phyloP scores from a whole-genome alignment of 2,329 filamentous ascomycete species.

The Blastomyces gilchristii region DNA sequence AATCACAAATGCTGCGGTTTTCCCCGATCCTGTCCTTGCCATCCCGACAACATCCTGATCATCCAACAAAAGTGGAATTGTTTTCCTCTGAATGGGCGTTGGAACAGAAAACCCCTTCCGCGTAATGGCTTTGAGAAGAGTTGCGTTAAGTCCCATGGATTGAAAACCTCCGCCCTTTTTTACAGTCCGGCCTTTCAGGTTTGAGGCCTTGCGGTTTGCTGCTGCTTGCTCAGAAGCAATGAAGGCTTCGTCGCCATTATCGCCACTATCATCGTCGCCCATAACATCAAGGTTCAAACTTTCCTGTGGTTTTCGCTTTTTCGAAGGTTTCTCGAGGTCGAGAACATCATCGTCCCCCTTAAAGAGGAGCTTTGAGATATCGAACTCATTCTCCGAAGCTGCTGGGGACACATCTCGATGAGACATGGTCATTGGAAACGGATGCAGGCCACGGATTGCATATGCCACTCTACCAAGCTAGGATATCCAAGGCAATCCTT shows the following conservation, averaged over 20 bases:
- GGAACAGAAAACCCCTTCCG: constrained; percentile 93
- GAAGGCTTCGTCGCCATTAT: constrained; percentile 65
- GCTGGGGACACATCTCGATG: constrained; percentile 67
- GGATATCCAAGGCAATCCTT: neutral
- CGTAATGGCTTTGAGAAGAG: constrained; percentile 79
- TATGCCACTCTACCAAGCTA: neutral
- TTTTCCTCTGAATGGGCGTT: constrained; percentile 94
- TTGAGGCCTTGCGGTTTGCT: constrained; percentile 73
- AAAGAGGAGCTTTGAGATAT: constrained; percentile 73
- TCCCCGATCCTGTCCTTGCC: constrained; percentile 96
- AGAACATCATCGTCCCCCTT: constrained; percentile 48
- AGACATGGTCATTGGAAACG: constrained; percentile 45
- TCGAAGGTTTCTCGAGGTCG: constrained; percentile 30
- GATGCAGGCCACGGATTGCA: neutral
- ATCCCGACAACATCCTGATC: constrained; percentile 96
- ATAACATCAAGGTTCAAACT: constrained; percentile 43
- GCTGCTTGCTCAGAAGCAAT: constrained; percentile 81
- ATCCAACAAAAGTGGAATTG: constrained; percentile 82
- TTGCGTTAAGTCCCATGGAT: constrained; percentile 76
- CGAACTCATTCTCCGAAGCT: constrained; percentile 78
- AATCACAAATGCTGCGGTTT: constrained; percentile 95
- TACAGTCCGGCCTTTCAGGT: constrained; percentile 70
- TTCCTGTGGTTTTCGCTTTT: constrained; percentile 26
- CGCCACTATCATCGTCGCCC: constrained; percentile 47
- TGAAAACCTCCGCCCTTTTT: constrained; percentile 98